A percentile compares a stretch with the other conserved stretches of the same genome.
These are phyloP conservation scores for Pisolithus tinctorius DNA, from an alignment of 768 basidiomycete genomes.

Conservation along the genomic window DNA sequence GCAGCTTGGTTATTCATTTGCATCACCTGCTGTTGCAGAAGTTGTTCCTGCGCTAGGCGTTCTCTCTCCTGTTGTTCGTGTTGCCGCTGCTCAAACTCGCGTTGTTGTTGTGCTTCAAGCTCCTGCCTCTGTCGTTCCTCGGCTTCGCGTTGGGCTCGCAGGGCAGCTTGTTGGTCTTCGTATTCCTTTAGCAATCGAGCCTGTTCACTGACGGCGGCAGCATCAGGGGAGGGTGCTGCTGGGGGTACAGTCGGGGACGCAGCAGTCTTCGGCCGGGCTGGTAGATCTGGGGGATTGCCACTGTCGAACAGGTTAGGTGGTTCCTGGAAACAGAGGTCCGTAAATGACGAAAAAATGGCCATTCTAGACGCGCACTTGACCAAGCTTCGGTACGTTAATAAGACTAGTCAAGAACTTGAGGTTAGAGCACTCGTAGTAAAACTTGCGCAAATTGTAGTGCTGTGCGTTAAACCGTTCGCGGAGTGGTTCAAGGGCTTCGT, in stretches of 20 bases:
- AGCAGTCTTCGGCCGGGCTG: conserved; percentile 64
- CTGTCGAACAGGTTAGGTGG: conserved; percentile 90
- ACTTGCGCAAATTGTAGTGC: conserved; percentile 90
- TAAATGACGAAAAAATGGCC: neutral
- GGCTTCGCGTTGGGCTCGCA: conserved; percentile 73
- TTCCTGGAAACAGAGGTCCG: conserved; percentile 47
- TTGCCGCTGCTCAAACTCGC: conserved; percentile 88
- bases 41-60: conserved; percentile 81
- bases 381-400: conserved; percentile 97
- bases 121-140: conserved; percentile 81
- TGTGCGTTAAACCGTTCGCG: conserved; percentile 84
- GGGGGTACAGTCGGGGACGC: conserved; percentile 60
- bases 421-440: conserved; percentile 99
- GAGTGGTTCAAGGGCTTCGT: conserved; percentile 85
- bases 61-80: conserved; percentile 83
- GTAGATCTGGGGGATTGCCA: conserved; percentile 80
- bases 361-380: conserved; percentile 46
- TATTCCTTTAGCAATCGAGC: conserved; percentile 93
- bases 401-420: conserved; percentile 95
- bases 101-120: conserved; percentile 69
- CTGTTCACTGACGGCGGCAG: conserved; percentile 78
- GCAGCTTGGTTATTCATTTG: conserved; percentile 72
- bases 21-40: conserved; percentile 78
- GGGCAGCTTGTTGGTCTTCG: conserved; percentile 87
- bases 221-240: conserved; percentile 61